These are phyloP conservation scores for Wilcoxina mikolae DNA, from an alignment of 495 filamentous ascomycete genomes.

Conservation along the genomic window DNA sequence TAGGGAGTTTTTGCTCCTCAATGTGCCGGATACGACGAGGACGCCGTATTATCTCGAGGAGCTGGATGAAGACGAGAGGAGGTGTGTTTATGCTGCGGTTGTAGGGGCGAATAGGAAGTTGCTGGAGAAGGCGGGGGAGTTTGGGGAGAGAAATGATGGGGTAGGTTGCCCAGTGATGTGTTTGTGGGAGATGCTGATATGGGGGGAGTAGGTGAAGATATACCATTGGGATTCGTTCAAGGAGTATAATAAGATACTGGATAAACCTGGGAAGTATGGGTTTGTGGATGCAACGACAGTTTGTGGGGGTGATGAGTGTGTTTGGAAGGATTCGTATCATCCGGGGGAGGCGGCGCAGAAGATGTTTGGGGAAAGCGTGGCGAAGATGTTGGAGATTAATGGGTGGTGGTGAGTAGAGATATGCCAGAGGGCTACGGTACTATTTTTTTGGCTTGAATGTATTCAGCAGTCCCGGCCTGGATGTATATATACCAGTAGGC, in stretches of 20 bases:
- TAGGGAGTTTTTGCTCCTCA: neutral
- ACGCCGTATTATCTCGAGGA: neutral
- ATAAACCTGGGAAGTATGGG: neutral
- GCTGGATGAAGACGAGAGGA: neutral
- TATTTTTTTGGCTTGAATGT: too few relatives aligned
- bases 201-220: neutral
- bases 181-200: too few relatives aligned
- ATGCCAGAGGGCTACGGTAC: too few relatives aligned
- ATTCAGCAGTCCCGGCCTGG: too few relatives aligned
- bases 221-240: neutral
- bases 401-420: neutral
- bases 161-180: neutral
- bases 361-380: neutral
- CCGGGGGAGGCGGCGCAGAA: neutral
- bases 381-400: neutral
- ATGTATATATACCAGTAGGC: too few relatives aligned
- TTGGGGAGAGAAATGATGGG: neutral
- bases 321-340: slow-evolving; percentile 5
- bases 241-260: neutral
- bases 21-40: neutral
- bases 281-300: neutral
- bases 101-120: neutral
- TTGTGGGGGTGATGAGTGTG: neutral
- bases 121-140: neutral
- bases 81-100: neutral